These are phyloP conservation scores for Saturnispora zaruensis DNA, from an alignment of 805 yeast genomes.

Conservation along the genomic window DNA sequence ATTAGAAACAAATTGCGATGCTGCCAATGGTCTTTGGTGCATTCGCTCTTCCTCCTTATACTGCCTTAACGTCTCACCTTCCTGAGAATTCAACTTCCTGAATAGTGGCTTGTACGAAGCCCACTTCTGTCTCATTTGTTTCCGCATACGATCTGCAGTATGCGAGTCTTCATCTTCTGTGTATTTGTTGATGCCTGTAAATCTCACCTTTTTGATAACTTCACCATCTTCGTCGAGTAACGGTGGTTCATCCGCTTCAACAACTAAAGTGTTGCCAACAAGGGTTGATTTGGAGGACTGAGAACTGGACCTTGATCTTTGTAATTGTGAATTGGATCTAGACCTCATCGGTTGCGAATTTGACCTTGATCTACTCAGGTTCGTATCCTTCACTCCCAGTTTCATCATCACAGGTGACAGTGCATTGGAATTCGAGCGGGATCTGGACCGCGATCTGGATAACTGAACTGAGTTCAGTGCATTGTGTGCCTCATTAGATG, in stretches of 20 bases:
- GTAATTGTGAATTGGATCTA: slow-evolving; percentile 19
- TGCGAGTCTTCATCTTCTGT: slow-evolving; percentile 50
- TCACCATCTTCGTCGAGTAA: slow-evolving; percentile 15
- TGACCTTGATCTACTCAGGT: slow-evolving; percentile 20
- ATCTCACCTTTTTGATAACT: slow-evolving; percentile 38
- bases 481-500: slow-evolving; percentile 17
- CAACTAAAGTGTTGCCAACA: slow-evolving; percentile 21
- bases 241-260: slow-evolving; percentile 11
- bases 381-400: slow-evolving; percentile 12
- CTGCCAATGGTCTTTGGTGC: slow-evolving; percentile 9
- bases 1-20: background rate
- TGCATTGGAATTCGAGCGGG: slow-evolving; percentile 19
- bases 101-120: slow-evolving; percentile 27
- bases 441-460: slow-evolving; percentile 24
- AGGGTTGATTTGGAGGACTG: slow-evolving; percentile 4
- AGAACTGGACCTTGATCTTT: slow-evolving; percentile 10
- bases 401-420: slow-evolving; percentile 4
- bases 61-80: slow-evolving; percentile 30
- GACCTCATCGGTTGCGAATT: slow-evolving; percentile 9
- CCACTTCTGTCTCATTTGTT: slow-evolving; percentile 30
- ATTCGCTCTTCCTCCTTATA: slow-evolving; percentile 15
- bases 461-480: slow-evolving; percentile 12
- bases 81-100: slow-evolving; percentile 28
- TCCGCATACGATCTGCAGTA: slow-evolving; percentile 29
- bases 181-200: slow-evolving; percentile 44